phyloP scores from a whole-genome alignment of 345 rosid species.

The Salix suchowensis region DNA sequence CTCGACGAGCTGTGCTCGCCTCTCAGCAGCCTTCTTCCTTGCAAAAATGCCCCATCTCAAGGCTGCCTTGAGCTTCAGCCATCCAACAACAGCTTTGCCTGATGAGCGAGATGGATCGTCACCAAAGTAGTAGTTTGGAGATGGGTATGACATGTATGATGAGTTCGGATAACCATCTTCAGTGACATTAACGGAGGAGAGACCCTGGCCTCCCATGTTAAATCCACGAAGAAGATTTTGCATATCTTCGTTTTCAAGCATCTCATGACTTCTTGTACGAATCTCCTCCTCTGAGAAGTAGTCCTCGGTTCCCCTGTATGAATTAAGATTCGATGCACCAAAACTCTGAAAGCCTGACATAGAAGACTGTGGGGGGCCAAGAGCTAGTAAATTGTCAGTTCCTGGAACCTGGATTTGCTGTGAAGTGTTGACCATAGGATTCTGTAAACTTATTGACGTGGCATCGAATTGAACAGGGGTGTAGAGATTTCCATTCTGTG shows the following conservation, averaged over 20 bases:
- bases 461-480: constrained; percentile 46
- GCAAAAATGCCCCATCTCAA: constrained; percentile 30
- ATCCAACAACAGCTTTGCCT: constrained; percentile 28
- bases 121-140: constrained; percentile 16
- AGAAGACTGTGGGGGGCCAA: constrained; percentile 39
- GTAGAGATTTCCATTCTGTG: constrained; percentile 43
- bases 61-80: constrained; percentile 34
- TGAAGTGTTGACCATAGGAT: constrained; percentile 23
- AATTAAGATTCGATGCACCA: constrained; percentile 37
- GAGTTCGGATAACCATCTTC: constrained; percentile 24
- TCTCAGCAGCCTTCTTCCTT: constrained; percentile 33
- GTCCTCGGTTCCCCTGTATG: constrained; percentile 30
- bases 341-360: constrained; percentile 35
- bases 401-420: constrained; percentile 39
- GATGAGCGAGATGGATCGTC: constrained; percentile 29
- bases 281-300: constrained; percentile 23
- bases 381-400: constrained; percentile 31
- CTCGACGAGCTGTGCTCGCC: constrained; percentile 27
- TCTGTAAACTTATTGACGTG: constrained; percentile 47
- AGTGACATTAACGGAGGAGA: constrained; percentile 5
- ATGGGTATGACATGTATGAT: constrained; percentile 11
- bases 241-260: constrained; percentile 33
- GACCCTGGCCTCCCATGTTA: constrained; percentile 23
- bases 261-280: constrained; percentile 28
- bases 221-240: constrained; percentile 26